These are phyloP conservation scores for Fomitopsis pinicola DNA, from an alignment of 1,284 basidiomycete species.

Conservation along the genomic window DNA sequence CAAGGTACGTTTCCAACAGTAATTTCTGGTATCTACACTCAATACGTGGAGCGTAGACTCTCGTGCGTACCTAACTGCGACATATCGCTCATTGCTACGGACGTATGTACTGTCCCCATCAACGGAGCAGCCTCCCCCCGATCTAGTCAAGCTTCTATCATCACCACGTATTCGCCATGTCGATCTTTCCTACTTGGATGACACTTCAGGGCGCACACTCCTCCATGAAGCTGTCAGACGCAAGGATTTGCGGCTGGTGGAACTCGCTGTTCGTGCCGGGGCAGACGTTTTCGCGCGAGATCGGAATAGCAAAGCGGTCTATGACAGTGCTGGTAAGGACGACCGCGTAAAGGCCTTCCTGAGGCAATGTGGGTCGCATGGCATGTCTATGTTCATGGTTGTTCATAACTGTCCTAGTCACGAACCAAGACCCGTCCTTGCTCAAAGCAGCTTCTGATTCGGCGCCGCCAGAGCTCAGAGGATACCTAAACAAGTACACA, in stretches of 20 bases:
- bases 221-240: constrained; percentile 87
- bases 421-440: constrained; percentile 73
- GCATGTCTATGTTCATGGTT: neutral
- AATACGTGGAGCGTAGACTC: constrained; percentile 52
- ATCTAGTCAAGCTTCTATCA: constrained; percentile 52
- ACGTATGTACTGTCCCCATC: constrained; percentile 67
- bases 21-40: neutral
- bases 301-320: constrained; percentile 69
- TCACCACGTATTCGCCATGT: constrained; percentile 59
- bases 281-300: constrained; percentile 92
- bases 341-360: constrained; percentile 84
- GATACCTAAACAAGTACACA: constrained; percentile 87
- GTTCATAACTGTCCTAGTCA: constrained; percentile 41
- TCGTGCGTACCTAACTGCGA: constrained; percentile 72
- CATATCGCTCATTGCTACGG: constrained; percentile 71
- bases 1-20: constrained; percentile 50
- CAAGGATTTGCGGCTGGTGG: constrained; percentile 80
- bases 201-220: constrained; percentile 73
- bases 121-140: constrained; percentile 40
- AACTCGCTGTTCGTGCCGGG: constrained; percentile 80
- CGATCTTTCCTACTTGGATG: constrained; percentile 72
- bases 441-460: constrained; percentile 38
- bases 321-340: constrained; percentile 69
- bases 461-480: constrained; percentile 68
- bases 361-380: constrained; percentile 63